These are phyloP conservation scores for Aquanectria penicillioides DNA, from an alignment of 2,329 filamentous ascomycete genomes.

Conservation along the genomic window DNA sequence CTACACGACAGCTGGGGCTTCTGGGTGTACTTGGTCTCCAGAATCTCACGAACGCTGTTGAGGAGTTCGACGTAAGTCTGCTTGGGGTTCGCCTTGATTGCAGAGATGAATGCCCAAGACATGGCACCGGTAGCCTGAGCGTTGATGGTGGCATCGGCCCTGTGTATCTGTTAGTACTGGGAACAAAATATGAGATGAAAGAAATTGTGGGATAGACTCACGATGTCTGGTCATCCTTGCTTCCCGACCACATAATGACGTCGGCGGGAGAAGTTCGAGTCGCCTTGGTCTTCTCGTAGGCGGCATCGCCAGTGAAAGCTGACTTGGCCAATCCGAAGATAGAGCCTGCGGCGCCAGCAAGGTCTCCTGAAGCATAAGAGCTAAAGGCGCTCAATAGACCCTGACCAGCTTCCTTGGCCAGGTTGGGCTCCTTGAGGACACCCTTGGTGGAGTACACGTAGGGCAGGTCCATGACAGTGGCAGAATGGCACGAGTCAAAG, in stretches of 20 bases:
- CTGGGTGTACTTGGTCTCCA: constrained; percentile 87
- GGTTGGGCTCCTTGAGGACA: constrained; percentile 82
- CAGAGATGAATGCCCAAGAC: constrained; percentile 95
- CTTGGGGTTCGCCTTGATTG: constrained; percentile 90
- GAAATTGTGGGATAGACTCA: constrained; percentile 40
- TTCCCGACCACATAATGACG: constrained; percentile 97
- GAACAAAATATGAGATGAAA: neutral
- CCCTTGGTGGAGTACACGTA: constrained; percentile 86
- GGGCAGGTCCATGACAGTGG: constrained; percentile 79
- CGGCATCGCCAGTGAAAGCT: constrained; percentile 80
- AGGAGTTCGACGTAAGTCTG: constrained; percentile 96
- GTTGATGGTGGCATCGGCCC: constrained; percentile 88
- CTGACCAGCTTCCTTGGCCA: constrained; percentile 81
- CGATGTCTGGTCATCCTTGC: constrained; percentile 95
- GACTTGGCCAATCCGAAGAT: constrained; percentile 90
- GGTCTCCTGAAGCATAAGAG: constrained; percentile 84
- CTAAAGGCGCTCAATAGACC: constrained; percentile 78
- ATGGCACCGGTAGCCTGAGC: constrained; percentile 95
- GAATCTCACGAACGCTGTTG: constrained; percentile 92
- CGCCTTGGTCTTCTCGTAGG: constrained; percentile 80
- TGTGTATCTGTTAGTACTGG: constrained; percentile 50
- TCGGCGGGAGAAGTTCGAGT: constrained; percentile 96
- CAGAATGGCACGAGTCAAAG: constrained; percentile 84
- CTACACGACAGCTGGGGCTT: constrained; percentile 97
- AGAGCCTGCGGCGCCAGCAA: constrained; percentile 81